Evolutionary conservation across 2,329 filamentous ascomycete species (phyloP).

Genomic region (Mollisia scopiformis): DNA sequence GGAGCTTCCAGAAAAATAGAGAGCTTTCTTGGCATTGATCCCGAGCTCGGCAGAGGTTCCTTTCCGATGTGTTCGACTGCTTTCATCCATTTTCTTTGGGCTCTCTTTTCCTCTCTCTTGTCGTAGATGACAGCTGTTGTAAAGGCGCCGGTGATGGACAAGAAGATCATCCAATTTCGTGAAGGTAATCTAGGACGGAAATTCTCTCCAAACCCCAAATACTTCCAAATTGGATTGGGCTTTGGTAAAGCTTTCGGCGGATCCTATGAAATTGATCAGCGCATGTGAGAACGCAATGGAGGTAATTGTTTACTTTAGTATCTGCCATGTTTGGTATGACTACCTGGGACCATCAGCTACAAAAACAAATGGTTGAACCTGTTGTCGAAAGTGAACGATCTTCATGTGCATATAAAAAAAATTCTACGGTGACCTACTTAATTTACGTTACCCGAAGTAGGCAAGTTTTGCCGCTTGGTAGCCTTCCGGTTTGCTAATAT

Average conservation of each 20-base stretch:
- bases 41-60: conserved; percentile 67
- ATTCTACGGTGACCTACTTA: too few species aligned
- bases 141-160: conserved; percentile 76
- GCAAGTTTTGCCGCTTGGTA: too few species aligned
- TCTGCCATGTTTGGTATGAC: conserved; percentile 29
- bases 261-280: not conserved
- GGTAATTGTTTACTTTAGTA: conserved; percentile 25
- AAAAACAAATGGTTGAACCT: too few species aligned
- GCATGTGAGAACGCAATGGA: conserved; percentile 13
- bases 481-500: too few species aligned
- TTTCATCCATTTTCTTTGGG: conserved; percentile 84
- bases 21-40: conserved; percentile 78
- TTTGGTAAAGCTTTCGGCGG: conserved; percentile 22
- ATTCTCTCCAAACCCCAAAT: conserved; percentile 79
- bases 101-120: conserved; percentile 83
- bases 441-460: too few species aligned
- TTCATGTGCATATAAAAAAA: too few species aligned
- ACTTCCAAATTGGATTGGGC: conserved; percentile 40
- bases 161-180: conserved; percentile 97
- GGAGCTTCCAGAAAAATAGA: conserved; percentile 86
- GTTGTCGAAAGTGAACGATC: too few species aligned
- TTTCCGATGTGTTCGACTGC: conserved; percentile 83
- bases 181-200: conserved; percentile 86
- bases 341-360: too few species aligned
- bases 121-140: conserved; percentile 87